Conservation (phyloP, 1,139 yeast genomes). For the Yamadazyma sp. region DNA sequence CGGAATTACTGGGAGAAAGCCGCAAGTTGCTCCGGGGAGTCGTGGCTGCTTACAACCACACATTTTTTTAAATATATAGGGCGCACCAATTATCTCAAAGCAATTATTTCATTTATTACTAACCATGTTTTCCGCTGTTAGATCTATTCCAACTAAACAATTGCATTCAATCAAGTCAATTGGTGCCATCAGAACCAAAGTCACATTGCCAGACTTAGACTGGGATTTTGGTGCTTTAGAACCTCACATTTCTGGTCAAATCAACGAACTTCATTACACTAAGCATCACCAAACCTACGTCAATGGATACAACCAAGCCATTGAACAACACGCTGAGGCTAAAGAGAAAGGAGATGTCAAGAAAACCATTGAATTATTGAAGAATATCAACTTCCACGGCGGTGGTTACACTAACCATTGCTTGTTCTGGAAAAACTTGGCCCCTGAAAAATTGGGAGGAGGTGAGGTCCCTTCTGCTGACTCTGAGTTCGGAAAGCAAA, state of each 20-base stretch:
- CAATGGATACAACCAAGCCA: constrained; percentile 41
- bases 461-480: constrained; percentile 38
- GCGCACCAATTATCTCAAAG: constrained; percentile 1
- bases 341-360: constrained; percentile 37
- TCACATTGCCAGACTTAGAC: constrained; percentile 39
- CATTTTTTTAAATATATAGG: not conserved
- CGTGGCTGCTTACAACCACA: not conserved
- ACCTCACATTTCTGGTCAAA: constrained; percentile 43
- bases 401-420: constrained; percentile 48
- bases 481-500: constrained; percentile 34
- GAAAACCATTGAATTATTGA: constrained; percentile 36
- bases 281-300: constrained; percentile 48
- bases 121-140: constrained; percentile 1
- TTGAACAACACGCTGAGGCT: constrained; percentile 37
- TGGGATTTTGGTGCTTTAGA: constrained; percentile 44
- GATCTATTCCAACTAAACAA: constrained; percentile 1
- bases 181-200: constrained; percentile 21
- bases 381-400: constrained; percentile 44
- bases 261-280: constrained; percentile 41
- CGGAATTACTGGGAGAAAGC: too few relatives aligned
- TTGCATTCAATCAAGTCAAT: constrained; percentile 5
- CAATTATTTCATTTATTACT: constrained; percentile 1
- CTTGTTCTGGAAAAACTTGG: constrained; percentile 46
- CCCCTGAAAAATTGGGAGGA: constrained; percentile 41
- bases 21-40: not conserved